phyloP scores from a whole-genome alignment of 345 rosid genomes.

The Salix brachista region DNA sequence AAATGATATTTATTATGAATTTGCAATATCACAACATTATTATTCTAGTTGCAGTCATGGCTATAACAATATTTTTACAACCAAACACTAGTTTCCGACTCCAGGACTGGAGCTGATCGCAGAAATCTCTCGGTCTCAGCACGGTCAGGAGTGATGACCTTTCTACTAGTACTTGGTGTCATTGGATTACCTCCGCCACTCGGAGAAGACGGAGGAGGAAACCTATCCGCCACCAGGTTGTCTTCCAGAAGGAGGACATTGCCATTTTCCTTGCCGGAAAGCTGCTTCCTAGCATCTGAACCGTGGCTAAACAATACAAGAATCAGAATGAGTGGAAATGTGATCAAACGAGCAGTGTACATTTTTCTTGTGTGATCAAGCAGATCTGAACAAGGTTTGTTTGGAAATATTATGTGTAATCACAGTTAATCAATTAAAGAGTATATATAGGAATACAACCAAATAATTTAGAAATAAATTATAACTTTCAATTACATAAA shows the following conservation, averaged over 20 bases:
- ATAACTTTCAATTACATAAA: too few relatives aligned
- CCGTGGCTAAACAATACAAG: background rate
- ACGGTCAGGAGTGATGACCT: background rate
- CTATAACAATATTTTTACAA: too few relatives aligned
- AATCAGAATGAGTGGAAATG: background rate
- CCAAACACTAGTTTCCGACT: background rate
- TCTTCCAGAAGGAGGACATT: background rate
- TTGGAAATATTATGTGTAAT: too few relatives aligned
- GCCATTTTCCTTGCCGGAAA: background rate
- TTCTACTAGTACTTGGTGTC: background rate
- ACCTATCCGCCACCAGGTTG: background rate
- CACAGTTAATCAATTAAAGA: too few relatives aligned
- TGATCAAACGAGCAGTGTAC: background rate
- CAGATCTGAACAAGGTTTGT: background rate
- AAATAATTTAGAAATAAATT: too few relatives aligned
- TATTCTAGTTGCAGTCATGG: too few relatives aligned
- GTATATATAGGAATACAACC: too few relatives aligned
- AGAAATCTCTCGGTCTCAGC: background rate
- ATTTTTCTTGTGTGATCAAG: background rate
- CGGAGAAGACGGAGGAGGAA: background rate
- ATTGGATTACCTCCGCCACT: background rate
- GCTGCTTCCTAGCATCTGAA: conserved; percentile 1
- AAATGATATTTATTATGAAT: too few relatives aligned
- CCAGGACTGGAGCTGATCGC: background rate
- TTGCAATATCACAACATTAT: too few relatives aligned